Evolutionary conservation across 805 yeast genomes (phyloP).

Genomic region (Yamadazyma olivae): DNA sequence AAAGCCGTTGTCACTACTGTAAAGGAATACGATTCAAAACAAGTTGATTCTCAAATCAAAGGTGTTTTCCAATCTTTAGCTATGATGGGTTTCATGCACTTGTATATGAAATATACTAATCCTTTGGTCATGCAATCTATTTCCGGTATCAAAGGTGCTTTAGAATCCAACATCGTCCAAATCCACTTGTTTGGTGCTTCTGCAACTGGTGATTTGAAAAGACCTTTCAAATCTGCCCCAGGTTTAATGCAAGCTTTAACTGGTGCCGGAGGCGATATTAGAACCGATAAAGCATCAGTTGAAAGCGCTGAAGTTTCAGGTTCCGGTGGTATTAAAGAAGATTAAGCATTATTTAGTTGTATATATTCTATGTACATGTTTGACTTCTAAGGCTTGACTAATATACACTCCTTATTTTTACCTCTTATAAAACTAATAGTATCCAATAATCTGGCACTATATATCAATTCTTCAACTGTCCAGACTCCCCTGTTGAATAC

Average conservation of each 20-base stretch:
- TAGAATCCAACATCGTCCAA: slow-evolving; percentile 87
- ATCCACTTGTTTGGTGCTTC: slow-evolving; percentile 83
- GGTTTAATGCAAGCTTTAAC: slow-evolving; percentile 57
- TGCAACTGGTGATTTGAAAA: slow-evolving; percentile 86
- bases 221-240: slow-evolving; percentile 89
- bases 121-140: slow-evolving; percentile 94
- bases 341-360: slow-evolving; percentile 37
- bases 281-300: slow-evolving; percentile 85
- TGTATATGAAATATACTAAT: slow-evolving; percentile 95
- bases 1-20: slow-evolving; percentile 86
- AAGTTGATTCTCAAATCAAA: slow-evolving; percentile 75
- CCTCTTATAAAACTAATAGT: slow-evolving; percentile 47
- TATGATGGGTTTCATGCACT: slow-evolving; percentile 98
- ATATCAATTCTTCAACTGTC: slow-evolving; percentile 46
- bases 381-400: slow-evolving; percentile 19
- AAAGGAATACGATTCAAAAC: slow-evolving; percentile 90
- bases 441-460: slow-evolving; percentile 53
- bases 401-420: slow-evolving; percentile 40
- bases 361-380: neutral
- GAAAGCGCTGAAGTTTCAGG: slow-evolving; percentile 85
- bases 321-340: slow-evolving; percentile 84
- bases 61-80: slow-evolving; percentile 85
- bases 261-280: slow-evolving; percentile 51
- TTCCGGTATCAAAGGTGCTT: slow-evolving; percentile 83
- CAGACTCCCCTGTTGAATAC: slow-evolving; percentile 51